Evolutionary conservation across 1,139 yeast species (phyloP).

Genomic region (Geotrichum phurueaensis): DNA sequence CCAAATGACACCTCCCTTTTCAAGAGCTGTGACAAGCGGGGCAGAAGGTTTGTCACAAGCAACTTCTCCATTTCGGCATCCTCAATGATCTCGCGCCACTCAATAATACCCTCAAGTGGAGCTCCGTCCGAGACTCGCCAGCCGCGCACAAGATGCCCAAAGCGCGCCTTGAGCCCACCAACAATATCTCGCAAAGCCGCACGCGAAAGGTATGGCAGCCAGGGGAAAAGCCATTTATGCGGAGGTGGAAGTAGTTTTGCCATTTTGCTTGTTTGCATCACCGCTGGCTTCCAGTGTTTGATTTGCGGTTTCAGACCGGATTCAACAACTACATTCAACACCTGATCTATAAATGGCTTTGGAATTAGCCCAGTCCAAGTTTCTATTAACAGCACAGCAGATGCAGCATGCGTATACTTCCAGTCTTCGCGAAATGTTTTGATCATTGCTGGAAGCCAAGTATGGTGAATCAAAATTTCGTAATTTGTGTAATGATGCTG

Average conservation of each 20-base stretch:
- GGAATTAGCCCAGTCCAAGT: conserved; percentile 43
- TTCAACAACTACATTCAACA: conserved; percentile 31
- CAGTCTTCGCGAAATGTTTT: conserved; percentile 35
- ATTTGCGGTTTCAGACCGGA: conserved; percentile 39
- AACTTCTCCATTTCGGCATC: conserved; percentile 28
- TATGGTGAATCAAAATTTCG: conserved; percentile 35
- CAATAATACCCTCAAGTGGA: conserved; percentile 32
- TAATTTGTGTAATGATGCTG: conserved; percentile 24
- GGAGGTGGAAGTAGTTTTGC: conserved; percentile 23
- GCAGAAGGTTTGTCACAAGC: conserved; percentile 31
- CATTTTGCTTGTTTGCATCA: conserved; percentile 4
- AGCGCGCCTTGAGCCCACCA: conserved; percentile 32
- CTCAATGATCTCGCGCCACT: conserved; percentile 40
- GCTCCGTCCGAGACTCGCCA: conserved; percentile 36
- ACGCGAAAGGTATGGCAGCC: conserved; percentile 38
- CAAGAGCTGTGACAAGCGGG: conserved; percentile 32
- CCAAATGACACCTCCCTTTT: conserved; percentile 2
- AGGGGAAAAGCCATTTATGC: conserved; percentile 42
- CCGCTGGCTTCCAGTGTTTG: conserved; percentile 36
- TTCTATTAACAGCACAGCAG: conserved; percentile 33
- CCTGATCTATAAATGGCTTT: conserved; percentile 29
- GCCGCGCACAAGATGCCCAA: conserved; percentile 29
- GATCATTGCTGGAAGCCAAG: conserved; percentile 37
- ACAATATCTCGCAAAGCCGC: conserved; percentile 18
- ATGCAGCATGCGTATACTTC: conserved; percentile 31